phyloP scores from a whole-genome alignment of 129 eudicot genomes.

The Ambrosia trifida region DNA sequence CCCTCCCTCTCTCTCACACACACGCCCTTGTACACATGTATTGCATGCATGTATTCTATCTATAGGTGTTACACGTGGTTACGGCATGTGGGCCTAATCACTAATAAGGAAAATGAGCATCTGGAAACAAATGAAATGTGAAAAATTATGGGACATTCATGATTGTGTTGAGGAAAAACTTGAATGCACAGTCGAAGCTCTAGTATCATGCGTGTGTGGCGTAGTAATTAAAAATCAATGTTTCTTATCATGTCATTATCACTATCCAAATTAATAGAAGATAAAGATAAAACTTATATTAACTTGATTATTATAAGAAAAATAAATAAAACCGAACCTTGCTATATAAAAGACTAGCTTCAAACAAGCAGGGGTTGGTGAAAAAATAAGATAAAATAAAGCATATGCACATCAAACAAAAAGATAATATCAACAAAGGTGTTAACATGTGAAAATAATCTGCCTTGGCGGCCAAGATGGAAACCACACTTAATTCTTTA shows the following conservation, averaged over 20 bases:
- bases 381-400: background rate
- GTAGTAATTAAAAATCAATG: background rate
- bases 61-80: background rate
- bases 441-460: background rate
- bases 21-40: background rate
- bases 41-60: background rate
- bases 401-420: background rate
- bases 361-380: no score
- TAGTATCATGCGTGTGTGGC: background rate
- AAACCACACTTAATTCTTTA: no score
- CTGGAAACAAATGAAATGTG: background rate
- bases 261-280: background rate
- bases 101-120: background rate
- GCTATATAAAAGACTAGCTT: conserved; percentile 6
- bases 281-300: background rate
- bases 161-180: conserved; percentile 1
- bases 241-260: background rate
- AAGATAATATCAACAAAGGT: background rate
- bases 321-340: background rate
- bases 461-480: no score
- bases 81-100: background rate
- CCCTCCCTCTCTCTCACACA: background rate
- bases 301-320: conserved; percentile 6
- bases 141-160: background rate
- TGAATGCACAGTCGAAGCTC: background rate